Conservation (phyloP, 306 rosid species). For the Malus sieversii region DNA sequence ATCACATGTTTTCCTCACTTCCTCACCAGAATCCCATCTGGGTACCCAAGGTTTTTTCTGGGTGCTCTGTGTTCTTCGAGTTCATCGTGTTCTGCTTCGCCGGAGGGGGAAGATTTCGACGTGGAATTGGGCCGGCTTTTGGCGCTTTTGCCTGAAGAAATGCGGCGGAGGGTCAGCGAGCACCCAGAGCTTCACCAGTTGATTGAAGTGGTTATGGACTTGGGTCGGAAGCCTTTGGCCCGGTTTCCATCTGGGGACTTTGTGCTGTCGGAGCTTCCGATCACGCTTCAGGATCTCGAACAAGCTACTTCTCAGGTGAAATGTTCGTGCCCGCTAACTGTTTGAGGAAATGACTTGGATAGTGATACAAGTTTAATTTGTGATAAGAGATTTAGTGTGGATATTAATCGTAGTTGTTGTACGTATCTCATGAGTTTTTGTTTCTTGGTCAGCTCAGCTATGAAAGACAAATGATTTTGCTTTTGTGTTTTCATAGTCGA, state of each 20-base stretch:
- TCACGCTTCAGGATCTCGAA: slow-evolving; percentile 58
- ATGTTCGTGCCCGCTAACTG: slow-evolving; percentile 9
- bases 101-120: slow-evolving; percentile 48
- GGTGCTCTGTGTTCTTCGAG: slow-evolving; percentile 14
- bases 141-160: slow-evolving; percentile 69
- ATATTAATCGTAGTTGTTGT: neutral
- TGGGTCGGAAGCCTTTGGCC: slow-evolving; percentile 89
- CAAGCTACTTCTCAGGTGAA: slow-evolving; percentile 83
- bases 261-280: slow-evolving; percentile 57
- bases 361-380: neutral
- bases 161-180: slow-evolving; percentile 63
- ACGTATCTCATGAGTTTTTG: neutral
- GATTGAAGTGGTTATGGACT: slow-evolving; percentile 91
- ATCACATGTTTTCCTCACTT: slow-evolving; percentile 13
- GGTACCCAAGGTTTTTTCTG: slow-evolving; percentile 21
- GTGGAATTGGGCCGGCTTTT: slow-evolving; percentile 67
- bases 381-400: neutral
- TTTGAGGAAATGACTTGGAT: slow-evolving; percentile 13
- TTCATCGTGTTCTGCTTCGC: slow-evolving; percentile 18
- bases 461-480: neutral
- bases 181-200: slow-evolving; percentile 58
- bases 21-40: slow-evolving; percentile 22
- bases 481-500: neutral
- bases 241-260: slow-evolving; percentile 86
- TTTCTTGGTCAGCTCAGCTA: neutral